phyloP scores from a whole-genome alignment of 2,329 filamentous ascomycete genomes.

The Neonectria ditissima region DNA sequence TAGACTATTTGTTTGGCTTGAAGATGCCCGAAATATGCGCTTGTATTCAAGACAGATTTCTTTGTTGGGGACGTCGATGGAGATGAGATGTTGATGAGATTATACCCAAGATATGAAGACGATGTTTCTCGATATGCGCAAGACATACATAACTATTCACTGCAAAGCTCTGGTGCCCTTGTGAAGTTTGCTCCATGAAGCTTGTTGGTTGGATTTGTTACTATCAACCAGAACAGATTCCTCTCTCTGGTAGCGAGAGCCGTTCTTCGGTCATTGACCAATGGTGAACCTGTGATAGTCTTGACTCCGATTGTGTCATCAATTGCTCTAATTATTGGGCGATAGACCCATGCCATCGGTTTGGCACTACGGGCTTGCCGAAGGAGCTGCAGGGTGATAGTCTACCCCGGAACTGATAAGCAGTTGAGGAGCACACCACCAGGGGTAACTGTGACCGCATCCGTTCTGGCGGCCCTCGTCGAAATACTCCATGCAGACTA shows the following conservation, averaged over 20 bases:
- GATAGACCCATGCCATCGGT: slow-evolving; percentile 1
- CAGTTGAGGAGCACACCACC: neutral
- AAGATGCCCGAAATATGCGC: slow-evolving; percentile 2
- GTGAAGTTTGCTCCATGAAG: neutral
- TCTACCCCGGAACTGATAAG: slow-evolving; percentile 20
- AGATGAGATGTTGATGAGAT: slow-evolving; percentile 31
- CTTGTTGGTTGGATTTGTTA: neutral
- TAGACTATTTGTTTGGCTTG: slow-evolving; percentile 4
- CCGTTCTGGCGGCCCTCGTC: slow-evolving; percentile 1
- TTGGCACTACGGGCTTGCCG: slow-evolving; percentile 16
- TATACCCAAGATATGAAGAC: slow-evolving; percentile 42
- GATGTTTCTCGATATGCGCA: slow-evolving; percentile 24
- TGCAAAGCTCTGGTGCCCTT: slow-evolving; percentile 10
- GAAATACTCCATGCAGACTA: slow-evolving; percentile 11
- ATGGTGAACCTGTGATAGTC: neutral
- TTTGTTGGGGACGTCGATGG: slow-evolving; percentile 24
- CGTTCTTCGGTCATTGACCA: neutral
- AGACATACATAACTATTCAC: neutral
- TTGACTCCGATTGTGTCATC: neutral
- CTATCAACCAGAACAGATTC: neutral
- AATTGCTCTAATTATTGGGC: neutral
- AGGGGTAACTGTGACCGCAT: neutral
- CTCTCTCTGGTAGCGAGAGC: neutral
- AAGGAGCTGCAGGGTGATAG: slow-evolving; percentile 17
- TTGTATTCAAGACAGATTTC: neutral